These are phyloP conservation scores for Fusarium chaquense DNA, from an alignment of 2,329 filamentous ascomycete genomes.

Conservation along the genomic window DNA sequence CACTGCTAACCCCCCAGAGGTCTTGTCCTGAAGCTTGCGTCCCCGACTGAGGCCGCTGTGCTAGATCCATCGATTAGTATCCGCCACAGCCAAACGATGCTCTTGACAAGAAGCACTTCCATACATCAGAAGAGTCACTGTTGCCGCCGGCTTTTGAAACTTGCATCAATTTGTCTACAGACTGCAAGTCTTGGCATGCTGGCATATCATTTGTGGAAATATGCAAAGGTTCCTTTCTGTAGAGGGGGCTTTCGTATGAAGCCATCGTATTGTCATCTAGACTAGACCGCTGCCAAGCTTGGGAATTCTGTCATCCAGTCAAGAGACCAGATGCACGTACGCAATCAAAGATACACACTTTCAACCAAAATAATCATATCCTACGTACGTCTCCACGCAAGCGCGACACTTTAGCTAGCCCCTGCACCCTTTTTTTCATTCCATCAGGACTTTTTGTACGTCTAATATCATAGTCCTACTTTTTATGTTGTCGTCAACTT, in stretches of 20 bases:
- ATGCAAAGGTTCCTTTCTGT: not conserved
- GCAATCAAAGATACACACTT: constrained; percentile 26
- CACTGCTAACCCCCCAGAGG: constrained; percentile 29
- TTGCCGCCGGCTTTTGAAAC: constrained; percentile 33
- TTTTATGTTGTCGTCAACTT: not conserved
- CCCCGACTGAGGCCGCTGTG: constrained; percentile 32
- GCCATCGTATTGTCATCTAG: constrained; percentile 17
- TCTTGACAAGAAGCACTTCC: not conserved
- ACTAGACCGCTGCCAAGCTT: constrained; percentile 16
- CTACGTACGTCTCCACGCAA: constrained; percentile 44
- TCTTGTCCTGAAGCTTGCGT: constrained; percentile 28
- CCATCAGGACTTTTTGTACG: constrained; percentile 10
- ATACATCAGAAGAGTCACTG: constrained; percentile 23
- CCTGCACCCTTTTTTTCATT: constrained; percentile 22
- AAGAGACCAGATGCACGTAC: constrained; percentile 12
- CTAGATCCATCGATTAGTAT: constrained; percentile 23
- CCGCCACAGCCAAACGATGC: constrained; percentile 18
- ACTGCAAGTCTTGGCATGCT: constrained; percentile 28
- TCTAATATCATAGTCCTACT: constrained; percentile 17
- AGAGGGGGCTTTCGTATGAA: constrained; percentile 12
- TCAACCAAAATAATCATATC: constrained; percentile 10
- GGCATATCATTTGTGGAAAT: constrained; percentile 22
- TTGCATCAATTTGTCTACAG: constrained; percentile 12
- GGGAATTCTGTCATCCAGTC: constrained; percentile 9
- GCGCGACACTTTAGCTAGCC: constrained; percentile 37